A percentile compares a stretch with the other conserved stretches of the same genome.
These are phyloP conservation scores for Globisporangium takayamanum DNA, from an alignment of 352 stramenopile species.

Conservation along the genomic window DNA sequence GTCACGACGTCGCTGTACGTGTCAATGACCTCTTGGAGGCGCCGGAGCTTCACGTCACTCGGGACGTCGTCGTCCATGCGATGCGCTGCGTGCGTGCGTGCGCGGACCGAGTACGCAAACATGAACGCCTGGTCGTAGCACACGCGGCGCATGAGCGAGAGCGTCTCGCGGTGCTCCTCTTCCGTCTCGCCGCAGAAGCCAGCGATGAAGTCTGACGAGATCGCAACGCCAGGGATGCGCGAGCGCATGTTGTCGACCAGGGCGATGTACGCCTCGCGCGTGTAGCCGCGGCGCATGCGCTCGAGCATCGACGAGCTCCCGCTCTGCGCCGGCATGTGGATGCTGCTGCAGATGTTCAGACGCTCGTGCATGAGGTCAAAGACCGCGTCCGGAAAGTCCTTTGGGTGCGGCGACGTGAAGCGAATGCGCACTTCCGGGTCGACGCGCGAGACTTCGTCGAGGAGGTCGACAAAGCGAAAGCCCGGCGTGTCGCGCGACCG, in stretches of 20 bases:
- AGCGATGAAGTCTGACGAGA: conserved; percentile 96
- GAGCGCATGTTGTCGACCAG: conserved; percentile 92
- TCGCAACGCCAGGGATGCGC: conserved; percentile 71
- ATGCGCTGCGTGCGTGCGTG: conserved; percentile 93
- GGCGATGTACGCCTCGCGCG: conserved; percentile 94
- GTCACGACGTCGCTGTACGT: conserved; percentile 90
- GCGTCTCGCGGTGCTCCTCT: conserved; percentile 94
- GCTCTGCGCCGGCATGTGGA: conserved; percentile 98
- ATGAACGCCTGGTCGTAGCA: conserved; percentile 98
- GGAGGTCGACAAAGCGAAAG: conserved; percentile 96
- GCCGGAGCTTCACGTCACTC: conserved; percentile 90
- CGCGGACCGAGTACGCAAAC: conserved; percentile 97
- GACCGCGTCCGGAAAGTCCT: conserved; percentile 97
- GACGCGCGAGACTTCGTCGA: conserved; percentile 91
- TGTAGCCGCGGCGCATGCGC: conserved; percentile 96
- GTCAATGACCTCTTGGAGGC: conserved; percentile 95
- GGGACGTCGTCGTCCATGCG: conserved; percentile 95
- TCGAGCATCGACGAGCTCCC: conserved; percentile 85
- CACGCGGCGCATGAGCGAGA: conserved; percentile 73
- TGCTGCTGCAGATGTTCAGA: conserved; percentile 95
- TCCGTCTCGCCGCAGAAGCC: conserved; percentile 99
- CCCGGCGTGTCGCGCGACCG: conserved; percentile 79
- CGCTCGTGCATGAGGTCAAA: conserved; percentile 87
- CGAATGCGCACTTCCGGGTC: conserved; percentile 96
- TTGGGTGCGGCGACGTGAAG: conserved; percentile 99